These are phyloP conservation scores for Phytophthora fragariaefolia DNA, from an alignment of 352 stramenopile species.

Conservation along the genomic window DNA sequence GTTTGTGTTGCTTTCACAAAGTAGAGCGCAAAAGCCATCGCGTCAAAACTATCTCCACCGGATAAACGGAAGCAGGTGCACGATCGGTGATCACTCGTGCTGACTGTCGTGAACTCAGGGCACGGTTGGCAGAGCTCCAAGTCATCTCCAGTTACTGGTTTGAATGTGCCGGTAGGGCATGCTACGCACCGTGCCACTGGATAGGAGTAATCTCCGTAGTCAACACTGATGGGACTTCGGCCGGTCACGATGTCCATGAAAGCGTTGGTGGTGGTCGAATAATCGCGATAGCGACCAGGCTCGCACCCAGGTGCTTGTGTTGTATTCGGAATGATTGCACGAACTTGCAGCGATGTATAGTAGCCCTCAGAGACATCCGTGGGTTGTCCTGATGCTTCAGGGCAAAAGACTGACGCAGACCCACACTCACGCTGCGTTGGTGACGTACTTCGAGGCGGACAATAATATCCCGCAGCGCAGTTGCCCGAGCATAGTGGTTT, in stretches of 20 bases:
- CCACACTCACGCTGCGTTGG: slow-evolving; percentile 59
- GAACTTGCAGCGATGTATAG: slow-evolving; percentile 57
- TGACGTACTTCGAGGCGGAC: slow-evolving; percentile 54
- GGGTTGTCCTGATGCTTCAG: slow-evolving; percentile 32
- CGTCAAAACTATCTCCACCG: slow-evolving; percentile 49
- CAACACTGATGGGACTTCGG: slow-evolving; percentile 54
- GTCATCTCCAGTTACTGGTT: slow-evolving; percentile 54
- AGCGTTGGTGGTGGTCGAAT: slow-evolving; percentile 22
- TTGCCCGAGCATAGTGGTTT: slow-evolving; percentile 56
- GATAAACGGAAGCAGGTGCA: slow-evolving; percentile 71
- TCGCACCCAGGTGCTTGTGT: slow-evolving; percentile 30
- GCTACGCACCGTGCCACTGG: slow-evolving; percentile 60
- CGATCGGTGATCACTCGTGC: slow-evolving; percentile 52
- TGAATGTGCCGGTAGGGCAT: slow-evolving; percentile 81
- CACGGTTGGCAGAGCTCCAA: slow-evolving; percentile 55
- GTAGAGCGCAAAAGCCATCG: slow-evolving; percentile 32
- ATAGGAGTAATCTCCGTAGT: slow-evolving; percentile 64
- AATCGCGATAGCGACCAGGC: slow-evolving; percentile 35
- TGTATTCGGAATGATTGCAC: slow-evolving; percentile 14
- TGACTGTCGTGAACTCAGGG: slow-evolving; percentile 50
- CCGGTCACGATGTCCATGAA: slow-evolving; percentile 57
- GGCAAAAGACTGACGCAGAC: slow-evolving; percentile 54
- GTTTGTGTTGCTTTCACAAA: slow-evolving; percentile 40
- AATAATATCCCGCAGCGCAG: slow-evolving; percentile 78
- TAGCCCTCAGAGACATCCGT: slow-evolving; percentile 42